These are phyloP conservation scores for Rhododendron simsii DNA, from an alignment of 148 eudicot genomes.

Conservation along the genomic window DNA sequence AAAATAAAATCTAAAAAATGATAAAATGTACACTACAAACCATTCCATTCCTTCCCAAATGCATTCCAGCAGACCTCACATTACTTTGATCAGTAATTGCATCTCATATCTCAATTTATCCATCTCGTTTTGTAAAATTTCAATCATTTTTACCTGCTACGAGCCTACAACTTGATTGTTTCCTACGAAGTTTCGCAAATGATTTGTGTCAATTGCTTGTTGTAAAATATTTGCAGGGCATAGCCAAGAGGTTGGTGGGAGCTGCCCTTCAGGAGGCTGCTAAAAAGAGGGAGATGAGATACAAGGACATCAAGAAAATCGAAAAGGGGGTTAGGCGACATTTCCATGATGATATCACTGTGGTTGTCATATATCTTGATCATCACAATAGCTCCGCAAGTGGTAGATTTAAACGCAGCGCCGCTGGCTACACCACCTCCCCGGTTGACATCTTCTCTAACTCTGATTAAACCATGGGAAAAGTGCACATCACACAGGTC, in stretches of 20 bases:
- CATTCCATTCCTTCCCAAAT: neutral
- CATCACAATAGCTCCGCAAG: neutral
- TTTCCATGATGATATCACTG: constrained; percentile 19
- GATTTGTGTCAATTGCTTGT: neutral
- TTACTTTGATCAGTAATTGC: neutral
- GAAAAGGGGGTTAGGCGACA: constrained; percentile 7
- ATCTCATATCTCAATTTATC: neutral
- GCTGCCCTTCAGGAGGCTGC: constrained; percentile 12
- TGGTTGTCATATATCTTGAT: constrained; percentile 17
- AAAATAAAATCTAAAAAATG: neutral
- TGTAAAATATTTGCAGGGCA: neutral
- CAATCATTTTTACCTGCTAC: neutral
- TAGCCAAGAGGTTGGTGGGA: constrained; percentile 4
- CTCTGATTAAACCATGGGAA: neutral
- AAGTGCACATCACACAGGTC: neutral
- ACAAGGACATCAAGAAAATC: constrained; percentile 1
- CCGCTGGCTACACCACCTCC: neutral
- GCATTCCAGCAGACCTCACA: neutral
- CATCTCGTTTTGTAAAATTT: neutral
- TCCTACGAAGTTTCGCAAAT: neutral
- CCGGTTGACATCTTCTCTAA: constrained; percentile 17
- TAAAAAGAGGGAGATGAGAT: constrained; percentile 7
- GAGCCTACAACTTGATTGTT: neutral
- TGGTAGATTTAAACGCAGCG: neutral
- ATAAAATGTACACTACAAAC: neutral